Percentiles rank a stretch among this genome's conserved stretches.
Conservation (phyloP, 2,329 filamentous ascomycete genomes). For the Fusarium scirpi region DNA sequence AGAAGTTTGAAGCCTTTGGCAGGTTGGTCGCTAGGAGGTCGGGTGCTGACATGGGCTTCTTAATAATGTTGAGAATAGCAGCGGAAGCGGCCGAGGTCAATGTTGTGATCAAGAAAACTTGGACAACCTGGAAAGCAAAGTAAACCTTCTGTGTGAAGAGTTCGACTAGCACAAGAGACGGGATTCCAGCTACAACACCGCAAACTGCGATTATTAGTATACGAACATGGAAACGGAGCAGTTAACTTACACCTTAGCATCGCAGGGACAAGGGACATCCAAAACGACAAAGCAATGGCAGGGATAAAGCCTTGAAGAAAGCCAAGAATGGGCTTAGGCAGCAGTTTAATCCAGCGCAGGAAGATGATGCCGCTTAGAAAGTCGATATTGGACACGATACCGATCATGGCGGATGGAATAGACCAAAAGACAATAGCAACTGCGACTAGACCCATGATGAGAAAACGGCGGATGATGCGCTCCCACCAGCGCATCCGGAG, state of each 20-base stretch:
- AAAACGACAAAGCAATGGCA: conserved; percentile 78
- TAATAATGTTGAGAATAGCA: conserved; percentile 71
- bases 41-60: conserved; percentile 72
- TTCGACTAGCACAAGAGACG: conserved; percentile 83
- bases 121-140: conserved; percentile 90
- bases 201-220: conserved; percentile 64
- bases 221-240: fast-evolving
- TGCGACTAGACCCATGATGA: conserved; percentile 77
- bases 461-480: conserved; percentile 77
- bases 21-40: conserved; percentile 77
- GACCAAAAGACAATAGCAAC: conserved; percentile 90
- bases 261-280: conserved; percentile 88
- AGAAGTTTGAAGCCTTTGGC: conserved; percentile 91
- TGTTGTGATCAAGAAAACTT: conserved; percentile 91
- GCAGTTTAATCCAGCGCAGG: conserved; percentile 75
- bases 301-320: conserved; percentile 89
- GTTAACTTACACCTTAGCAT: conserved; percentile 72
- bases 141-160: conserved; percentile 91
- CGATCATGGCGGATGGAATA: conserved; percentile 80
- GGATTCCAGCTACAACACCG: conserved; percentile 82
- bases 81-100: conserved; percentile 83
- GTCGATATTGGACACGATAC: conserved; percentile 85
- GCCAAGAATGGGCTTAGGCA: conserved; percentile 80
- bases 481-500: conserved; percentile 90
- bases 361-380: conserved; percentile 76